Evolutionary conservation across 768 basidiomycete species (phyloP).

Genomic region (Tremella yokohamensis): DNA sequence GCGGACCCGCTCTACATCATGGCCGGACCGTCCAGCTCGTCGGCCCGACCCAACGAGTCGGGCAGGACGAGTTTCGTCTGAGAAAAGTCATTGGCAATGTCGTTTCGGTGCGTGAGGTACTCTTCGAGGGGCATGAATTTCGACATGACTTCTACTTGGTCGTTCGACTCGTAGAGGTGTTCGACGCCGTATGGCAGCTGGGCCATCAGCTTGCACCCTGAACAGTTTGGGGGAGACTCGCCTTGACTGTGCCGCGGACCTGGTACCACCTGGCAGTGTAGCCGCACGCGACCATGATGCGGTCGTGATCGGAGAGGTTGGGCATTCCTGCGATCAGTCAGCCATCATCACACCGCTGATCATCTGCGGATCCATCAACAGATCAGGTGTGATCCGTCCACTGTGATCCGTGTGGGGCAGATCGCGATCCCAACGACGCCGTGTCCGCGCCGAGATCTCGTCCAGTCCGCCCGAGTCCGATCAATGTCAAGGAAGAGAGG

Average conservation of each 20-base stretch:
- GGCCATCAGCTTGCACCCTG: background rate
- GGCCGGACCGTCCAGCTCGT: too few species aligned
- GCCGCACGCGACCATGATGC: constrained; percentile 7
- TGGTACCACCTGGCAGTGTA: constrained; percentile 3
- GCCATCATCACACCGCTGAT: background rate
- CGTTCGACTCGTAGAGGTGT: constrained; percentile 6
- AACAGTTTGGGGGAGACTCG: background rate
- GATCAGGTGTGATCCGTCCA: too few species aligned
- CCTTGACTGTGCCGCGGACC: constrained; percentile 3
- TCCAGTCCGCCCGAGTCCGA: too few species aligned
- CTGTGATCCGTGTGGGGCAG: too few species aligned
- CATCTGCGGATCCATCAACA: background rate
- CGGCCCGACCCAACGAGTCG: background rate
- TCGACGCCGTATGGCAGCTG: constrained; percentile 4
- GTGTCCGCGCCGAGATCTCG: too few species aligned
- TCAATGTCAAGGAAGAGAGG: background rate
- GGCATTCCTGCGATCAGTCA: constrained; percentile 3
- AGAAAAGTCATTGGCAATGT: background rate
- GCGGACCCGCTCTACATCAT: too few species aligned
- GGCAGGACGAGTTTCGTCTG: constrained; percentile 1
- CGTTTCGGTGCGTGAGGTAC: background rate
- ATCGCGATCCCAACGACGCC: too few species aligned
- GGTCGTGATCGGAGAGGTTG: background rate
- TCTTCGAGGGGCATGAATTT: constrained; percentile 7
- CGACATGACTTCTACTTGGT: constrained; percentile 7